Conservation (phyloP, 2,329 filamentous ascomycete species). For the Peltaster fructicola region DNA sequence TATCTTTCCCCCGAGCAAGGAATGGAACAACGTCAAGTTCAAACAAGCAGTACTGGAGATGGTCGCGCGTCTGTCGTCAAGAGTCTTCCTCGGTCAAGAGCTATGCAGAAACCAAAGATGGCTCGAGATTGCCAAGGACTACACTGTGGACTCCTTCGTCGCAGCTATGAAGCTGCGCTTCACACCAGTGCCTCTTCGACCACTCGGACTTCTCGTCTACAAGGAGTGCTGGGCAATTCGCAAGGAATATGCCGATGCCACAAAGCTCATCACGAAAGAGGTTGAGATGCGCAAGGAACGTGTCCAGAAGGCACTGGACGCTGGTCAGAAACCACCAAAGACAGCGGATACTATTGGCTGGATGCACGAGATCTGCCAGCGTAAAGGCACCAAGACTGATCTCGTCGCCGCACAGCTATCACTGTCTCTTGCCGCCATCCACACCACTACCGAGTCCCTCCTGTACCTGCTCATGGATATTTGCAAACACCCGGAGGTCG, state of each 20-base stretch:
- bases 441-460: conserved; percentile 15
- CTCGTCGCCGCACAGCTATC: conserved; percentile 9
- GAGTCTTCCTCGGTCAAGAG: conserved; percentile 23
- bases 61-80: conserved; percentile 23
- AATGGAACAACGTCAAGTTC: conserved; percentile 9
- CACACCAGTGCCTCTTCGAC: conserved; percentile 19
- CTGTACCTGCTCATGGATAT: conserved; percentile 11
- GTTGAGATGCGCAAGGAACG: conserved; percentile 15
- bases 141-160: conserved; percentile 20
- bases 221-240: conserved; percentile 20
- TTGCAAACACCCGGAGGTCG: conserved; percentile 10
- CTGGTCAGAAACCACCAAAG: conserved; percentile 8
- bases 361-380: conserved; percentile 12
- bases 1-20: conserved; percentile 7
- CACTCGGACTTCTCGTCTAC: conserved; percentile 19
- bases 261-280: conserved; percentile 19
- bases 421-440: conserved; percentile 11
- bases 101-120: conserved; percentile 23
- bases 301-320: conserved; percentile 7
- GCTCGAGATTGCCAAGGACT: conserved; percentile 18
- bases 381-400: conserved; percentile 6
- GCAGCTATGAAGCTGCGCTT: conserved; percentile 18
- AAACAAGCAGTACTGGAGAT: conserved; percentile 16
- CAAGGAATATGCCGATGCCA: conserved; percentile 14
- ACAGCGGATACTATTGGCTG: conserved; percentile 13